Base-by-base conservation (phyloP, 441 rosid species). In the California macrophylla region DNA sequence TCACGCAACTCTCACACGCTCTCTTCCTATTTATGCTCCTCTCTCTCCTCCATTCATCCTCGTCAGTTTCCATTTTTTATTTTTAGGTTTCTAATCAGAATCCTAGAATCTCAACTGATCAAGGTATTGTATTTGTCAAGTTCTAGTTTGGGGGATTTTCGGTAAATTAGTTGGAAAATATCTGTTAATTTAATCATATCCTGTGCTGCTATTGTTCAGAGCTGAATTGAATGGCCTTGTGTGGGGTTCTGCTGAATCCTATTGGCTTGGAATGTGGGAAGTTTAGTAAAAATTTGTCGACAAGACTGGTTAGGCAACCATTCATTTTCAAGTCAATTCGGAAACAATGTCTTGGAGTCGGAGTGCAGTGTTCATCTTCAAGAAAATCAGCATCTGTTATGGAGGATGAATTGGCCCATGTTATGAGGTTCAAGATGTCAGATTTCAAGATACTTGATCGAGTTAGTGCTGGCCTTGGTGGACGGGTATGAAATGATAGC, bases 381-480 rank as follows among this genome's bases (percentile, higher is more conserved):
- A 73, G 81, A 3, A 82, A 76, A 40, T 21, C 83, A 12, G 68
- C 71, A 12, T 68, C 81, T 3, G 74, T 77, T 0, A 12, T 65
- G 16, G 90, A 85, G 24, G 87, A 86, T 36, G 93, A 82, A 64
- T 72, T 77, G 25, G 79, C 83, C 28, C 84, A 83, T 77, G 98
- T 87, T 62, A 84, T 67, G 34, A 89, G 87, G 85, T 91, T 94
- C 80, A 79, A 76, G 78, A 84, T 85, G 91, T 81, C 89, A 63
- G 96, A 91, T 80, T 89, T 91, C 69, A 80, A 79, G 81, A 72
- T 90, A 68, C 90, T 90, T 74, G 87, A 90, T 76, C 81, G 81
- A 62, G 92, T 91, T 73, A 94, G 97, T 73, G 64, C 82, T 54
- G 98, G 98, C 76, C 93, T 91, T 75, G 86, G 90, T 6, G 96